phyloP scores from a whole-genome alignment of 176 grass and related monocot genomes.

The Bonia amplexicaulis region DNA sequence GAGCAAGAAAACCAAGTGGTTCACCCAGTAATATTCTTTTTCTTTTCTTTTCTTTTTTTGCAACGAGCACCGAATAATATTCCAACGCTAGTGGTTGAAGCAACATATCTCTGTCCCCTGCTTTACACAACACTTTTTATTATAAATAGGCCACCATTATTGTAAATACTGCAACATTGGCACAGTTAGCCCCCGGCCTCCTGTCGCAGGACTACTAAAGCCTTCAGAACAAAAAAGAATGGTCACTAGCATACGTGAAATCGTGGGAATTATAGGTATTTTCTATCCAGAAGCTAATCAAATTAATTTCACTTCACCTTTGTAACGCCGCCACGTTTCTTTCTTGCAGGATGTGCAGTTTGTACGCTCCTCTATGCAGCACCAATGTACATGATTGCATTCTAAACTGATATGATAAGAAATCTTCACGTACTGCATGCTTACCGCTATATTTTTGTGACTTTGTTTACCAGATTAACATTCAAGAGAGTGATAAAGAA shows the following conservation, averaged over 20 bases:
- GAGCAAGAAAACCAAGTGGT: neutral
- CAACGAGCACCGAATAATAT: neutral
- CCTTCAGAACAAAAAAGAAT: slow-evolving; percentile 7
- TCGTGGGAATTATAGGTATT: slow-evolving; percentile 57
- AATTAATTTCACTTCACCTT: neutral
- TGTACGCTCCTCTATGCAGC: slow-evolving; percentile 62
- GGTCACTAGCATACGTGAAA: slow-evolving; percentile 27
- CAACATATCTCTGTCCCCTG: neutral
- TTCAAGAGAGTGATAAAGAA: slow-evolving; percentile 70
- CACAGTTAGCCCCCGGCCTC: neutral
- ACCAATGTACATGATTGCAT: slow-evolving; percentile 49
- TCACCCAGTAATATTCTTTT: slow-evolving; percentile 2
- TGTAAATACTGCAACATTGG: neutral
- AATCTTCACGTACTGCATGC: neutral
- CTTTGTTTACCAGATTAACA: slow-evolving; percentile 48
- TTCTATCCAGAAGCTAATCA: neutral
- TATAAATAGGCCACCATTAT: slow-evolving; percentile 23
- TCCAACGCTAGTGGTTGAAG: neutral
- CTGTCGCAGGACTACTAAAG: neutral
- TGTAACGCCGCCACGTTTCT: slow-evolving; percentile 1
- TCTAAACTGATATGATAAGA: neutral
- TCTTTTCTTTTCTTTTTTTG: neutral
- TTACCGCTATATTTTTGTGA: neutral
- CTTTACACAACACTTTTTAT: neutral
- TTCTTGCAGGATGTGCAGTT: slow-evolving; percentile 50